Evolutionary conservation across 1,139 yeast genomes (phyloP).

Genomic region (Taphrina wiesneri): DNA sequence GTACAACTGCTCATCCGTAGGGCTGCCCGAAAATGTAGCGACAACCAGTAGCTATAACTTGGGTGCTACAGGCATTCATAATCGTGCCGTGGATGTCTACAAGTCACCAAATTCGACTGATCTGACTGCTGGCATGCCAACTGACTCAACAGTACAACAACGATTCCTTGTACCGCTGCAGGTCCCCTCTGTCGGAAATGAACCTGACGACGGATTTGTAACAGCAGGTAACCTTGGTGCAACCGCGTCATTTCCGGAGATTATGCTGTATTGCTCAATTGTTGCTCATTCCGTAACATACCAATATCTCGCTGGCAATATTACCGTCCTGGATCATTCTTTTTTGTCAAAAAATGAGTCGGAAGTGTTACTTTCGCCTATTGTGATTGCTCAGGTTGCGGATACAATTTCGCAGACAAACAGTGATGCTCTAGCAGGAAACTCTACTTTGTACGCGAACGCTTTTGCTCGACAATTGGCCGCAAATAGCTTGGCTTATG

Average conservation of each 20-base stretch:
- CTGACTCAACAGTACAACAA: neutral
- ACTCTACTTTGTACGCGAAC: neutral
- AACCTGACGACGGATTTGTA: neutral
- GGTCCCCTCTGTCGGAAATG: neutral
- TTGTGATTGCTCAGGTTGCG: neutral
- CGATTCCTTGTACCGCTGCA: neutral
- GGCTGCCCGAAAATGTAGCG: neutral
- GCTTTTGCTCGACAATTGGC: constrained; percentile 1
- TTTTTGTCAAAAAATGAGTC: neutral
- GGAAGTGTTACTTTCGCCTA: neutral
- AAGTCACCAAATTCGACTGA: neutral
- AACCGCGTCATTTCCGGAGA: neutral
- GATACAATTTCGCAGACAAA: constrained; percentile 4
- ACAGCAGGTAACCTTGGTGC: neutral
- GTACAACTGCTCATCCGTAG: neutral
- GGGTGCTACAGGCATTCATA: neutral
- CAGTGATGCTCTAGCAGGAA: neutral
- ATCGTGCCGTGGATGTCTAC: neutral
- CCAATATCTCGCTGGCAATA: neutral
- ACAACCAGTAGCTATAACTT: neutral
- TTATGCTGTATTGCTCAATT: neutral
- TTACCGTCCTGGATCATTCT: neutral
- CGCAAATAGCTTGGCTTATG: constrained; percentile 1
- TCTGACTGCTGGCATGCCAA: neutral
- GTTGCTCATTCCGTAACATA: neutral